Conservation (phyloP, 768 basidiomycete genomes). For the Amanita pseudoporphyria region DNA sequence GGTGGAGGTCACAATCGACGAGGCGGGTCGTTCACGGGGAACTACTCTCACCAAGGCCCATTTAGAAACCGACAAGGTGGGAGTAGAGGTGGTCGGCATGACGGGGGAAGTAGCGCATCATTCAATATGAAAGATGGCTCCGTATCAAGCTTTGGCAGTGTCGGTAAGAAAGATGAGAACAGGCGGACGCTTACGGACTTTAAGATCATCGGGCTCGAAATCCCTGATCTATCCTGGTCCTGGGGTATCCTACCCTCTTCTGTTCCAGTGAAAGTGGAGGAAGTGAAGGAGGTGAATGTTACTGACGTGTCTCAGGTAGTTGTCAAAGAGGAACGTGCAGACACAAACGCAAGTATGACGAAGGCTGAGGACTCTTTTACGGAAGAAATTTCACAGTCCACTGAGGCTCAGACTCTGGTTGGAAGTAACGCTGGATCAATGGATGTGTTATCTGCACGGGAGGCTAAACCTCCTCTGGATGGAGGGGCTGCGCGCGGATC, state of each 20-base stretch:
- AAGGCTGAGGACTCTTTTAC: slow-evolving; percentile 3
- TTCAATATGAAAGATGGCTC: slow-evolving; percentile 43
- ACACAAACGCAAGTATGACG: slow-evolving; percentile 14
- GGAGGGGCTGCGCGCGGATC: slow-evolving; percentile 14
- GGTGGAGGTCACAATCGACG: slow-evolving; percentile 54
- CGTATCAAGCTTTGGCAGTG: slow-evolving; percentile 30
- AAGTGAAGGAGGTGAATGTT: slow-evolving; percentile 22
- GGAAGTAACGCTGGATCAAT: slow-evolving; percentile 20
- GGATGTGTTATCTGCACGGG: slow-evolving; percentile 19
- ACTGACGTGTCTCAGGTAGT: slow-evolving; percentile 21
- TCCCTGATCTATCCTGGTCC: slow-evolving; percentile 74
- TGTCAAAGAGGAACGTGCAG: slow-evolving; percentile 24
- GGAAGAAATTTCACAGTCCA: not conserved
- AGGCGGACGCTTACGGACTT: slow-evolving; percentile 95
- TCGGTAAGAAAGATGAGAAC: slow-evolving; percentile 81
- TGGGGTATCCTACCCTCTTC: slow-evolving; percentile 61
- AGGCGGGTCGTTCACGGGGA: slow-evolving; percentile 49
- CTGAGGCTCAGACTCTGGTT: slow-evolving; percentile 15
- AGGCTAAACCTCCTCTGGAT: slow-evolving; percentile 21
- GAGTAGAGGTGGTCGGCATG: slow-evolving; percentile 31
- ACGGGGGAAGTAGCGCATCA: slow-evolving; percentile 28
- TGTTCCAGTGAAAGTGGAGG: slow-evolving; percentile 23
- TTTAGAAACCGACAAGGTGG: slow-evolving; percentile 53
- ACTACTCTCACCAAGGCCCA: slow-evolving; percentile 33
- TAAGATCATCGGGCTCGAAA: slow-evolving; percentile 87